Conservation (phyloP, 176 grass and related monocot species). For the Zoysia japonica region DNA sequence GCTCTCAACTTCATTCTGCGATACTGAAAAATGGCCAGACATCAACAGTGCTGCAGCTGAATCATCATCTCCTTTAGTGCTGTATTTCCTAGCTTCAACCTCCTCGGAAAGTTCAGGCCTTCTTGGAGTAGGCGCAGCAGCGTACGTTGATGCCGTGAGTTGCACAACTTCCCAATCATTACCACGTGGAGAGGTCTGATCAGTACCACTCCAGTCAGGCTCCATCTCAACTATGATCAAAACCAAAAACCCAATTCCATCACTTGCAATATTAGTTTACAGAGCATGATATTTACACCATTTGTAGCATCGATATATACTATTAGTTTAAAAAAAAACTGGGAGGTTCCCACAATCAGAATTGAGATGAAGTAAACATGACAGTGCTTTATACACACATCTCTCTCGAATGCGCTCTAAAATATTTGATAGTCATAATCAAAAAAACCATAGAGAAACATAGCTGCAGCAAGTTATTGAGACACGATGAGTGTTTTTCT, state of each 20-base stretch:
- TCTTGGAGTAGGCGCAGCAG: slow-evolving; percentile 30
- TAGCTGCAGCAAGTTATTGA: too few species aligned
- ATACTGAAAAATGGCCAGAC: slow-evolving; percentile 68
- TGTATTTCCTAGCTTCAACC: slow-evolving; percentile 48
- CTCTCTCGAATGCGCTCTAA: neutral
- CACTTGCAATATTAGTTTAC: neutral
- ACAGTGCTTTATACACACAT: neutral
- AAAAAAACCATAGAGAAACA: neutral
- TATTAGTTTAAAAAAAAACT: neutral
- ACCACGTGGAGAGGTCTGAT: slow-evolving; percentile 36
- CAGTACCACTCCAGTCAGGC: slow-evolving; percentile 29
- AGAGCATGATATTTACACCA: neutral
- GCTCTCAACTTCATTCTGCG: slow-evolving; percentile 43
- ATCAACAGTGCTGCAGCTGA: slow-evolving; percentile 57
- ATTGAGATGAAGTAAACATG: neutral
- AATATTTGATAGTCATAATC: neutral
- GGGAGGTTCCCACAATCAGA: neutral
- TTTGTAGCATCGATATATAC: neutral
- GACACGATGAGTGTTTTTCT: neutral
- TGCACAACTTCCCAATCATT: slow-evolving; percentile 87
- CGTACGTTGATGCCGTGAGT: slow-evolving; percentile 66
- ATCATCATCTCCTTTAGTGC: slow-evolving; percentile 35
- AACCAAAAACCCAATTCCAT: neutral
- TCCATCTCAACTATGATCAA: slow-evolving; percentile 34
- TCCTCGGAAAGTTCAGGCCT: slow-evolving; percentile 31